Base-by-base conservation (phyloP, 2,329 filamentous ascomycete genomes). In the Boeremia exigua region DNA sequence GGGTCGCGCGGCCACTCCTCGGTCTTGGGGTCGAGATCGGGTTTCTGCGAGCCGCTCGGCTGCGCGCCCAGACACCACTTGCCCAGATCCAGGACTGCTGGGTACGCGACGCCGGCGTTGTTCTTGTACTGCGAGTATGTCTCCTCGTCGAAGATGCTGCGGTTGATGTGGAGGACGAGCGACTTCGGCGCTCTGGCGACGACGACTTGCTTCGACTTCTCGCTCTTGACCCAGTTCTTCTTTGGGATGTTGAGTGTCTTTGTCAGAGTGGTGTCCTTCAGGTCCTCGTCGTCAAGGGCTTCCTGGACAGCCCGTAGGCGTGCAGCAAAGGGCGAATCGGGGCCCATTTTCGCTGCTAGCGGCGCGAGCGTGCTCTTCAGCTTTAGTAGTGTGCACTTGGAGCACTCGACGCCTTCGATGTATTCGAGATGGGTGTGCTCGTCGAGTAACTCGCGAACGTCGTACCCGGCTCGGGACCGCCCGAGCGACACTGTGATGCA, bases 331-430 rank as follows among this genome's bases (percentile, higher is more conserved):
- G 83, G 65, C 9, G 77, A 75, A 29, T 78, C 78, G 3, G 79
- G 76, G 23, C 49, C 49, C 9, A 60, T 60, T 2, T 47, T 44
- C 8, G 56, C 52, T 6, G 63, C 62, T 4, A 74, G 40, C 6
- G 64, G 56, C 15, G 60, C 58, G 15, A 70, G 66, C 10, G 60
- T 71, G 76, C 51, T 77, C 49, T 85, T 81, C 9, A 82, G 79
- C 17, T 80, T 77, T 9, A 93, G 75, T 1, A 97, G 82, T 0
- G 94, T 96, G 75, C 95, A 99, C 67, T 94, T 96, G 14, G 88
- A 85, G 74, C 95, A 99, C 69, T 97, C 89, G 2, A 98, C 93
- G 0, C 91, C 92, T 63, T 92, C 87, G 54, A 99, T 96, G 1
- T 84, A 82, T 71, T 98, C 95, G 8, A 97, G 82, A 11, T 87